A percentile compares a stretch with the other conserved stretches of the same genome.
Conservation (phyloP, 176 grass and related monocot genomes). For the Cenchrus americanus region DNA sequence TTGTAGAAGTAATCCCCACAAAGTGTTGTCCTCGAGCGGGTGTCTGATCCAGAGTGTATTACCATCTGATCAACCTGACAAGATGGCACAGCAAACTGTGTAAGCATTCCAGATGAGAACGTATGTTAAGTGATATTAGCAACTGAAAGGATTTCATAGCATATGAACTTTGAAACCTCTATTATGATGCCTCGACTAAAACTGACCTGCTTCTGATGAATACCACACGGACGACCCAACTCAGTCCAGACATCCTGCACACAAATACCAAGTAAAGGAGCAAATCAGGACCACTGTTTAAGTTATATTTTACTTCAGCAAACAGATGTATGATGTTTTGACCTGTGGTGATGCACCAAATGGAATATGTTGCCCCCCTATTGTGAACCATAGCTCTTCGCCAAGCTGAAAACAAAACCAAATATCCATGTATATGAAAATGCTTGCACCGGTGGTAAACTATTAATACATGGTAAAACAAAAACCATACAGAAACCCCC, state of each 20-base stretch:
- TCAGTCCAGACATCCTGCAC: conserved; percentile 93
- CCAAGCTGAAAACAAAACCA: conserved; percentile 68
- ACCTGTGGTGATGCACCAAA: conserved; percentile 98
- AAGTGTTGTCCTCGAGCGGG: conserved; percentile 71
- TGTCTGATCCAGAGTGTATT: conserved; percentile 94
- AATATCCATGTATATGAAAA: conserved; percentile 32
- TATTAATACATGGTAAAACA: neutral
- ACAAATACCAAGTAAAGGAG: conserved; percentile 31
- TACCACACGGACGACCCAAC: conserved; percentile 84
- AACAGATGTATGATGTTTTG: neutral
- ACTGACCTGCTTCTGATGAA: conserved; percentile 94
- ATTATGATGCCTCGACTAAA: conserved; percentile 18
- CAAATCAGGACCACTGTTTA: conserved; percentile 19
- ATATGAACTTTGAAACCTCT: neutral
- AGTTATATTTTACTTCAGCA: conserved; percentile 3
- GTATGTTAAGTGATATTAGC: neutral
- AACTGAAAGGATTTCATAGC: too few relatives aligned
- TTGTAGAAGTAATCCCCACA: conserved; percentile 96
- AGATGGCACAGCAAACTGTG: conserved; percentile 1
- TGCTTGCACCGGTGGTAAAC: conserved; percentile 2
- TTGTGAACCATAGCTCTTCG: conserved; percentile 91
- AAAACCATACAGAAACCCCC: conserved; percentile 13
- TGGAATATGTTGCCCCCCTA: conserved; percentile 85
- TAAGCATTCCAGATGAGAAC: conserved; percentile 34
- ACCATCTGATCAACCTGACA: conserved; percentile 96